Base-by-base conservation (phyloP, 2,329 filamentous ascomycete genomes). In the Penicillium vulpinum region DNA sequence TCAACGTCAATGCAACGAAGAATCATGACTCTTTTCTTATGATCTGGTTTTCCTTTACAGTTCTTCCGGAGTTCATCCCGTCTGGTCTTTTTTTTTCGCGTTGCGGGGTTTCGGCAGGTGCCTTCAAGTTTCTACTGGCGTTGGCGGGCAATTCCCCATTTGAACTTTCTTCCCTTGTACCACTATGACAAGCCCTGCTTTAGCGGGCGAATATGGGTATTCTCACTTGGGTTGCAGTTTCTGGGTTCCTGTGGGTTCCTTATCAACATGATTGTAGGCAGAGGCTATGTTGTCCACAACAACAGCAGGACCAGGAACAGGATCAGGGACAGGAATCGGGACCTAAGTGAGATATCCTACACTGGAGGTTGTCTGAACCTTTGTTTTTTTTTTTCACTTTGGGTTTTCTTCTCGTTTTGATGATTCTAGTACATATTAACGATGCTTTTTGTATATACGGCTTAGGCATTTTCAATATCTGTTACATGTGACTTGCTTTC, bases 1-100 rank as follows among this genome's bases (percentile, higher is more conserved):
- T 64, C 62, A 67, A 70, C 71, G 67, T 66, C 64, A 73, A 71
- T 73, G 67, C 69, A 73, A 73, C 70, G 70, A 72, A 73, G 65
- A 71, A 64, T 72, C 67, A 74, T 73, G 72, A 70, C 68, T 61
- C 67, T 67, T 57, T 58, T 51, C 48, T 54, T 58, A 53, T 49
- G 28, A 43, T 44, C 35, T 44, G 45, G 39, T 45, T 56, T 58
- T 54, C 39, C 28, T 48, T 41, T 62, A 61, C 62, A n/a, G 43
- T 26, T 51, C 35, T 53, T 58, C 56, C 49, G 52, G 52, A 54
- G 51, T 41, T 56, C 45, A 41, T 40, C 31, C 28, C 33, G 16
- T 33, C 47, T 26, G 40, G 40, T 54, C 26, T 61, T 54, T 39
- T 13, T 53, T 44, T 55, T 47, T 56, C 56, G 36, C n/a, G 38